phyloP scores from a whole-genome alignment of 305 asterid species.

The Fraxinus greggii region DNA sequence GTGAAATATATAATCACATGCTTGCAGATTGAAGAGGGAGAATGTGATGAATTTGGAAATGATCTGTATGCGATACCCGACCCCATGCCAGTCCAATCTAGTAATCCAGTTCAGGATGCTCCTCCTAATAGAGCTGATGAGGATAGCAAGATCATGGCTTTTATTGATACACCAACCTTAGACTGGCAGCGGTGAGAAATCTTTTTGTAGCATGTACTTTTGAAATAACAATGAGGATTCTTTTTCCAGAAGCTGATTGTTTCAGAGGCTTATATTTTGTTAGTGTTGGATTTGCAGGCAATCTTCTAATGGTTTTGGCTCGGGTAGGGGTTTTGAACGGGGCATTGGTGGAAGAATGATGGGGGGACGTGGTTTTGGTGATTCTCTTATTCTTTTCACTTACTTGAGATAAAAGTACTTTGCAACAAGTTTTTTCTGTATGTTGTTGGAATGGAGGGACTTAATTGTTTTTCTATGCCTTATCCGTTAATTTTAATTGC shows the following conservation, averaged over 20 bases:
- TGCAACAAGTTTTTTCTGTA: background rate
- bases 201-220: conserved; percentile 11
- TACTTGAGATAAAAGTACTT: background rate
- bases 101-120: conserved; percentile 51
- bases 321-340: conserved; percentile 72
- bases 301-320: conserved; percentile 64
- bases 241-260: conserved; percentile 9
- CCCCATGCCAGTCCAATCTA: conserved; percentile 37
- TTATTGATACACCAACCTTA: conserved; percentile 74
- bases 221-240: conserved; percentile 16
- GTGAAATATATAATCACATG: conserved; percentile 13
- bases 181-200: conserved; percentile 81
- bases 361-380: conserved; percentile 79
- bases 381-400: conserved; percentile 26
- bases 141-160: conserved; percentile 74
- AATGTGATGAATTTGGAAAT: conserved; percentile 82
- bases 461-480: background rate
- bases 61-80: conserved; percentile 84
- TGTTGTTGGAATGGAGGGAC: background rate
- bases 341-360: conserved; percentile 65
- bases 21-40: conserved; percentile 66
- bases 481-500: background rate
- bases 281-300: conserved; percentile 41
- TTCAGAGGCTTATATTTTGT: conserved; percentile 22
- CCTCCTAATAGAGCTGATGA: conserved; percentile 61